phyloP scores from a whole-genome alignment of 2,329 filamentous ascomycete species.

The Emmonsia crescens region DNA sequence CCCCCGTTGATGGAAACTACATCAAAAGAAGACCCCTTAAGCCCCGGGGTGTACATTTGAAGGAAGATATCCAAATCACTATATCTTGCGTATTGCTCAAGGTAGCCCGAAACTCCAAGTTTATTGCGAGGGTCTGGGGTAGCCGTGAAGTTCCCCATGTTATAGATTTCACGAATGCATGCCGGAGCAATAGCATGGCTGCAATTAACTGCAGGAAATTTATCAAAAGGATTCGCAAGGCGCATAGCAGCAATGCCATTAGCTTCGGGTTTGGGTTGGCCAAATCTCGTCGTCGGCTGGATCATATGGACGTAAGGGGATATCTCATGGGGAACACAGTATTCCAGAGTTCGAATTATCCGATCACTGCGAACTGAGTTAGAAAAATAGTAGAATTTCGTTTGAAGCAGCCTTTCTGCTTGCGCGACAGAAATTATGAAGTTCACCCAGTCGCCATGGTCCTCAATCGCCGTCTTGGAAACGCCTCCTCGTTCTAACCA shows the following conservation, averaged over 20 bases:
- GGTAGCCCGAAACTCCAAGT: constrained; percentile 39
- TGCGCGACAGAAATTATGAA: constrained; percentile 33
- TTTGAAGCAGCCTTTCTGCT: constrained; percentile 47
- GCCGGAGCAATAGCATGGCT: constrained; percentile 35
- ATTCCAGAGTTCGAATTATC: constrained; percentile 46
- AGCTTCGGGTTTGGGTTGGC: constrained; percentile 36
- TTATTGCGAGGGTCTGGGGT: constrained; percentile 28
- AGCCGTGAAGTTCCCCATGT: constrained; percentile 33
- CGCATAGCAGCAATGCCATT: constrained; percentile 22
- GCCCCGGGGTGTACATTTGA: constrained; percentile 42
- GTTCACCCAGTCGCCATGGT: constrained; percentile 51
- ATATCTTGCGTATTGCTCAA: constrained; percentile 43
- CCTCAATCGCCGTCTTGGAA: constrained; percentile 33
- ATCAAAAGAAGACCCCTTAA: constrained; percentile 44
- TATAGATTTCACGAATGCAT: constrained; percentile 42
- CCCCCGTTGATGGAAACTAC: constrained; percentile 48
- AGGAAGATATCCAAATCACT: constrained; percentile 49
- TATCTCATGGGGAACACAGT: constrained; percentile 50
- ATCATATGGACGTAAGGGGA: constrained; percentile 49
- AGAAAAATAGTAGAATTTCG: constrained; percentile 48
- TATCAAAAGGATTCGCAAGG: constrained; percentile 10
- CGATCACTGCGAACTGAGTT: constrained; percentile 32
- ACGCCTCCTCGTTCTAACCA: constrained; percentile 49
- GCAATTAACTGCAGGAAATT: constrained; percentile 23
- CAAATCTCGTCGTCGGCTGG: constrained; percentile 55